Percentiles rank a stretch among this genome's conserved stretches.
Conservation (phyloP, 2,329 filamentous ascomycete genomes). For the Pseudopyricularia javanii region DNA sequence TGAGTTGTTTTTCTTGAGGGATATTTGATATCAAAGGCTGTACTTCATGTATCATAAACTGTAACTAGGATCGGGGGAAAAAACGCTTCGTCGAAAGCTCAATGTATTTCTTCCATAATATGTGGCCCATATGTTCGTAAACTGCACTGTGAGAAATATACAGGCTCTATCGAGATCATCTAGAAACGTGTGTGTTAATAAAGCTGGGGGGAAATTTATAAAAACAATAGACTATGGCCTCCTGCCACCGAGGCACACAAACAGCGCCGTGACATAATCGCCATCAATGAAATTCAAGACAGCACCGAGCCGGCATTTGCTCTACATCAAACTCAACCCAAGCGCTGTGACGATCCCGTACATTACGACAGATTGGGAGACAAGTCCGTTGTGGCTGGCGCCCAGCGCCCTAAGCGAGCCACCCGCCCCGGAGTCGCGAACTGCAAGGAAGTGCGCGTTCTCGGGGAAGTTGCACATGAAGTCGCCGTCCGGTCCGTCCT, state of each 20-base stretch:
- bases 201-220: background rate
- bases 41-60: too few species aligned
- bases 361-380: background rate
- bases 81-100: too few species aligned
- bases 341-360: background rate
- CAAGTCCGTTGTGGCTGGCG: conserved; percentile 6
- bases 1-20: too few species aligned
- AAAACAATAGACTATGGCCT: background rate
- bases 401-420: background rate
- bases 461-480: conserved; percentile 50
- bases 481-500: conserved; percentile 11
- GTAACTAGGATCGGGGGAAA: too few species aligned
- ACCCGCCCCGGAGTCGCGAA: conserved; percentile 6
- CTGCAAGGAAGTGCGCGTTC: conserved; percentile 37
- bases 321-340: background rate
- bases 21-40: too few species aligned
- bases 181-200: too few species aligned
- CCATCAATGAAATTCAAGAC: background rate
- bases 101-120: too few species aligned
- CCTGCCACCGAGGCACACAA: background rate
- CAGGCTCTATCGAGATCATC: too few species aligned
- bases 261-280: background rate
- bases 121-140: too few species aligned
- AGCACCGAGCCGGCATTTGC: background rate
- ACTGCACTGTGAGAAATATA: too few species aligned